A percentile compares a stretch with the other conserved stretches of the same genome.
Conservation (phyloP, 129 eudicot genomes). For the Helianthus annuus region DNA sequence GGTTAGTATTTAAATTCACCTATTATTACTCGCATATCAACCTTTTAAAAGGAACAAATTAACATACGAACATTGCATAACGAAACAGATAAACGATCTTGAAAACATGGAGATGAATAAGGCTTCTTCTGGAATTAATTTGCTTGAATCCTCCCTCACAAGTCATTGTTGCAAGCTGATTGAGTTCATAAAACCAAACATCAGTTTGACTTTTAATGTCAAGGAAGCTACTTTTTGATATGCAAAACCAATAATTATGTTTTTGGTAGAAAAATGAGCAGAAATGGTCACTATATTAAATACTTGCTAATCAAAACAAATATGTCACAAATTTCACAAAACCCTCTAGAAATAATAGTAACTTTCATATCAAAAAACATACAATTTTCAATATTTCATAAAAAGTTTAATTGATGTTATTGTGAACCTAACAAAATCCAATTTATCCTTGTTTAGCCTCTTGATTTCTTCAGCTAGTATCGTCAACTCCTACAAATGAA, state of each 20-base stretch:
- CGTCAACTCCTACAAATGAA: conserved; percentile 71
- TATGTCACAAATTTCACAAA: neutral
- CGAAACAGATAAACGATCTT: neutral
- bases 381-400: conserved; percentile 10
- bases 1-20: neutral
- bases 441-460: conserved; percentile 51
- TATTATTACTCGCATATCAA: neutral
- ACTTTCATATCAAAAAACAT: conserved; percentile 9
- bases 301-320: neutral
- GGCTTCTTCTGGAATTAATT: conserved; percentile 6
- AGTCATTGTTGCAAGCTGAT: conserved; percentile 62
- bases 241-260: neutral
- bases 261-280: neutral
- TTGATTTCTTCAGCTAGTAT: conserved; percentile 78
- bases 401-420: conserved; percentile 23
- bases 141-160: conserved; percentile 38
- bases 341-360: neutral
- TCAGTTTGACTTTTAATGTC: conserved; percentile 9
- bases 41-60: neutral
- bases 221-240: neutral
- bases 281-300: neutral
- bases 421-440: conserved; percentile 37
- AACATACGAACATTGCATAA: neutral
- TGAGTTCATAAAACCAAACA: conserved; percentile 36
- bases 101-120: conserved; percentile 7